Evolutionary conservation across 1,284 basidiomycete species (phyloP).

Genomic region (Ustilago bromivora): DNA sequence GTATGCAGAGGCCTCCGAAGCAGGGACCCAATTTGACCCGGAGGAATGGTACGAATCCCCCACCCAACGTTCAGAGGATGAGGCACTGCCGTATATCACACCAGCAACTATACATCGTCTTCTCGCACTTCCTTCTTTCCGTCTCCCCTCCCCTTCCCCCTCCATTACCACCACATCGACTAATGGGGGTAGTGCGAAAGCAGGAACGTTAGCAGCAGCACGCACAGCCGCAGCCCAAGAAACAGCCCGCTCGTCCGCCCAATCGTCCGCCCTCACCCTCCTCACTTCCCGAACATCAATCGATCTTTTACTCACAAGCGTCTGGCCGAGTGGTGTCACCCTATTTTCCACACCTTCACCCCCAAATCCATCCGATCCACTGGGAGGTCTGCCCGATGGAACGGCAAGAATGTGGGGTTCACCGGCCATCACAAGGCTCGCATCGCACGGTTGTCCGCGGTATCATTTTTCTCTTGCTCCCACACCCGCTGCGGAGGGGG

Average conservation of each 20-base stretch:
- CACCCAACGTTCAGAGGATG: constrained; percentile 12
- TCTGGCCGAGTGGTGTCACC: constrained; percentile 60
- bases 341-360: constrained; percentile 34
- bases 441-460: constrained; percentile 45
- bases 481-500: neutral
- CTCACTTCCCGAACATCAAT: constrained; percentile 43
- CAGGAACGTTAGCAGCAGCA: constrained; percentile 57
- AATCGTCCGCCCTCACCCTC: constrained; percentile 21
- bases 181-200: constrained; percentile 17
- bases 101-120: constrained; percentile 30
- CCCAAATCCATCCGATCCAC: constrained; percentile 12
- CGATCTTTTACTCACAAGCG: constrained; percentile 62
- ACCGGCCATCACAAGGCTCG: constrained; percentile 50
- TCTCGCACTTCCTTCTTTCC: constrained; percentile 45
- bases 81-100: constrained; percentile 28
- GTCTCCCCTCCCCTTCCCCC: constrained; percentile 16
- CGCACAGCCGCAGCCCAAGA: constrained; percentile 30
- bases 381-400: constrained; percentile 40
- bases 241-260: constrained; percentile 16
- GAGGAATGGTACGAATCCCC: constrained; percentile 26
- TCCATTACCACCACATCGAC: neutral
- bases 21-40: constrained; percentile 8
- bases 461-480: constrained; percentile 65
- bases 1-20: constrained; percentile 20
- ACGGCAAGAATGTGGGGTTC: constrained; percentile 59